These are phyloP conservation scores for Solanum chilense DNA, from an alignment of 257 asterid genomes.

Conservation along the genomic window DNA sequence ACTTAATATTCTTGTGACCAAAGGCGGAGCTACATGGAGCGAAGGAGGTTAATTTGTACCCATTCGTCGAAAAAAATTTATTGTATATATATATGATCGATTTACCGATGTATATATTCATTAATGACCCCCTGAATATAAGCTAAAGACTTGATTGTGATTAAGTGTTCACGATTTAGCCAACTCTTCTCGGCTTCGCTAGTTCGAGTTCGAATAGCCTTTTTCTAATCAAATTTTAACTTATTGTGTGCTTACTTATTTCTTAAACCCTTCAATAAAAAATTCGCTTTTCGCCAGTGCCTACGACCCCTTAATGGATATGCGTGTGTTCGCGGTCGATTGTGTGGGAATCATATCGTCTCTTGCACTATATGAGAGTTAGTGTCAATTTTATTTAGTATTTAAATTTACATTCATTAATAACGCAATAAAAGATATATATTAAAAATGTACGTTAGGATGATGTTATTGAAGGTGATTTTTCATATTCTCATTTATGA, in stretches of 20 bases:
- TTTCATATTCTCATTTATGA: not conserved
- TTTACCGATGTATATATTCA: no score
- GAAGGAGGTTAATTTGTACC: no score
- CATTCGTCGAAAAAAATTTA: no score
- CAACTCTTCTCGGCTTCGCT: not conserved
- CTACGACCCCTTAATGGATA: not conserved
- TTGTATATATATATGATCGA: not conserved
- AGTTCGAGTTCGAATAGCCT: not conserved
- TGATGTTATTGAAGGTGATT: not conserved
- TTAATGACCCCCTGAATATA: not conserved
- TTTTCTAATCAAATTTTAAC: no score
- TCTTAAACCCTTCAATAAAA: no score
- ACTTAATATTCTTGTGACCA: not conserved
- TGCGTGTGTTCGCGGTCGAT: not conserved
- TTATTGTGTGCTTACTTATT: no score
- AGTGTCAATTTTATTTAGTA: not conserved
- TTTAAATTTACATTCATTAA: not conserved
- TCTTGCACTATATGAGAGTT: not conserved
- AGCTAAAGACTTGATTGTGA: not conserved
- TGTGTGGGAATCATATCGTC: not conserved
- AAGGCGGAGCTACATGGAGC: no score
- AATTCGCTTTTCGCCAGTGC: not conserved
- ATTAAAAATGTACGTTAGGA: not conserved
- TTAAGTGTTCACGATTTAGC: not conserved
- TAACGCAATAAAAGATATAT: not conserved